Evolutionary conservation across 2,329 filamentous ascomycete species (phyloP), one percentile per base, ranked within the genome.

Genomic region (Plenodomus tracheiphilus): DNA sequence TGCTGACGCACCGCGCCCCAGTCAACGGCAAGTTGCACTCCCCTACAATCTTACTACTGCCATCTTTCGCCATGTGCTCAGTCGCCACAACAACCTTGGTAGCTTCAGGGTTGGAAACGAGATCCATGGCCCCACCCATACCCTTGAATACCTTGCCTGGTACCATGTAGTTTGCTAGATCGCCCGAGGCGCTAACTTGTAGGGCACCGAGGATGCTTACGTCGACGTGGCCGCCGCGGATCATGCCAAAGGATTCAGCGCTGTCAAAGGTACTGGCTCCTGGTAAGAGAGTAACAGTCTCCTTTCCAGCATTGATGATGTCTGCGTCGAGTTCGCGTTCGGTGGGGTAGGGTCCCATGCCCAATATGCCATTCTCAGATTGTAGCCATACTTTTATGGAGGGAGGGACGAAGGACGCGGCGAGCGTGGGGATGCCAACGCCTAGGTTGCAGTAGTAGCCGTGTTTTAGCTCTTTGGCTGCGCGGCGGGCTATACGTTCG

Each of bases 51-150:
- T 96, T 96, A 56, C 91, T 81, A 65, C 87, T 87, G 53, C 91
- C 91, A 77, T 93, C 92, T 83, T 95, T 95, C 64, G 95, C 91
- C 4, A 89, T 92, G 76, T 96, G 91, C 75, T 96, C 91, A 85
- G 95, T 96, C 3, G 91, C 93, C 45, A 96, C 88, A 1, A 96
- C 91, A 6, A 96, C 90, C 77, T 93, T 93, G 35, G 91, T 95
- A 51, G 80, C 79, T 57, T 83, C 82, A 0, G 91, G 91, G 76
- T 94, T 95, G 70, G 83, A 87, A 48, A 95, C 91, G 20, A 95
- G 81, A 73, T 95, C 91, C 91, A 96, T 96, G 45, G 91, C 91
- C 43, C 91, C 91, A 34, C 91, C 91, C 69, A 96, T 93, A 40
- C 91, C 91, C 83, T 95, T 95, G 74, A 95, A 70, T 0, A 69